Percentiles rank a stretch among this genome's conserved stretches.
phyloP scores from a whole-genome alignment of 257 asterid genomes.

The Eustoma russellianum region DNA sequence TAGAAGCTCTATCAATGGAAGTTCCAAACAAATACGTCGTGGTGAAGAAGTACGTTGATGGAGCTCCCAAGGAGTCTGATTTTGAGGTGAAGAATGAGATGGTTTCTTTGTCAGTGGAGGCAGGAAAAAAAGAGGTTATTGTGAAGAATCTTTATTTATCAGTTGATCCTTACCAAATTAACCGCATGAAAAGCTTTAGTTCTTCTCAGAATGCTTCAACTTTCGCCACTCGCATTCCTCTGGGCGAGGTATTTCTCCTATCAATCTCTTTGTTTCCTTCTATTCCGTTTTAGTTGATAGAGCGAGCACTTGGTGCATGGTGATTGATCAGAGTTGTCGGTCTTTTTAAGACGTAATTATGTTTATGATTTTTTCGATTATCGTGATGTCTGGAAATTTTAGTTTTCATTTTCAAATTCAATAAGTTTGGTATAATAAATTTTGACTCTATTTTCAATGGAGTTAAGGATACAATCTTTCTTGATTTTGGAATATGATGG shows the following conservation, averaged over 20 bases:
- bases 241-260: slow-evolving; percentile 24
- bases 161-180: slow-evolving; percentile 62
- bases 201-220: slow-evolving; percentile 33
- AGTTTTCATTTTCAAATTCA: too few relatives aligned
- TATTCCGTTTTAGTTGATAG: too few relatives aligned
- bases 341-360: too few relatives aligned
- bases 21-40: slow-evolving; percentile 14
- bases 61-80: slow-evolving; percentile 24
- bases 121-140: slow-evolving; percentile 19
- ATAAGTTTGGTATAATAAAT: too few relatives aligned
- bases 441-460: too few relatives aligned
- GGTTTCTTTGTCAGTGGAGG: slow-evolving; percentile 6
- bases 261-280: too few relatives aligned
- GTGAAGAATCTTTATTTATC: slow-evolving; percentile 51
- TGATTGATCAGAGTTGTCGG: neutral
- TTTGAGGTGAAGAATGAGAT: slow-evolving; percentile 23
- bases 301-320: too few relatives aligned
- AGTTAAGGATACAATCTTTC: too few relatives aligned
- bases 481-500: too few relatives aligned
- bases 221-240: slow-evolving; percentile 29
- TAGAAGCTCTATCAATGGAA: slow-evolving; percentile 11
- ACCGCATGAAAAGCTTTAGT: slow-evolving; percentile 46
- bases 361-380: too few relatives aligned
- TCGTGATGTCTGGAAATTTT: too few relatives aligned
- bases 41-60: slow-evolving; percentile 22